Conservation (phyloP, 208 protist genomes). For the Acanthamoeba lenticulata region DNA sequence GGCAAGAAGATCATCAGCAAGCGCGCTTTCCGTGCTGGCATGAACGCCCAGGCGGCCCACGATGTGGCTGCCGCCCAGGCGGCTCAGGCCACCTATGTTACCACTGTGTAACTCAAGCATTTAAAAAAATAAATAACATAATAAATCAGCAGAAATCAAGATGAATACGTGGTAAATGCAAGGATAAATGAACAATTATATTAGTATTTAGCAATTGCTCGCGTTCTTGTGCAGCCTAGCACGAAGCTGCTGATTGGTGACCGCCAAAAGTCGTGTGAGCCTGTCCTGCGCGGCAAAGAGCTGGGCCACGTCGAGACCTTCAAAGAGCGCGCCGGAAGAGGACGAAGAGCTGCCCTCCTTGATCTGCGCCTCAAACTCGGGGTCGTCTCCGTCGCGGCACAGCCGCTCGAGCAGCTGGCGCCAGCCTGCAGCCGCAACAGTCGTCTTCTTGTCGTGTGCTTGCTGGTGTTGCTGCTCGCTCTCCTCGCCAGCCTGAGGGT, state of each 20-base stretch:
- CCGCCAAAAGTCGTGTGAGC: neutral
- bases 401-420: neutral
- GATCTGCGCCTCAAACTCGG: slow-evolving; percentile 20
- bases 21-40: neutral
- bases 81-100: too few relatives aligned
- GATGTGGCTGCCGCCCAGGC: too few relatives aligned
- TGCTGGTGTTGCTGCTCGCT: neutral
- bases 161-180: too few relatives aligned
- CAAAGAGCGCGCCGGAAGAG: neutral
- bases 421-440: neutral
- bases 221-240: too few relatives aligned
- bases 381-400: neutral
- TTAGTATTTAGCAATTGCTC: neutral
- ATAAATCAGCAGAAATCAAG: too few relatives aligned
- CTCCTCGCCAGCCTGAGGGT: too few relatives aligned
- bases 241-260: neutral
- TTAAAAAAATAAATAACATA: too few relatives aligned
- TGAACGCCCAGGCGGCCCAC: too few relatives aligned
- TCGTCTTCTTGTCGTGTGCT: neutral
- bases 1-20: neutral
- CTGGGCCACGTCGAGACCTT: neutral
- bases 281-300: neutral
- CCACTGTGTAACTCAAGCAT: too few relatives aligned
- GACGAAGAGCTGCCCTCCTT: too few relatives aligned
- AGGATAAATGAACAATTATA: too few relatives aligned